Conservation (phyloP, 306 rosid genomes). For the Vicia villosa region DNA sequence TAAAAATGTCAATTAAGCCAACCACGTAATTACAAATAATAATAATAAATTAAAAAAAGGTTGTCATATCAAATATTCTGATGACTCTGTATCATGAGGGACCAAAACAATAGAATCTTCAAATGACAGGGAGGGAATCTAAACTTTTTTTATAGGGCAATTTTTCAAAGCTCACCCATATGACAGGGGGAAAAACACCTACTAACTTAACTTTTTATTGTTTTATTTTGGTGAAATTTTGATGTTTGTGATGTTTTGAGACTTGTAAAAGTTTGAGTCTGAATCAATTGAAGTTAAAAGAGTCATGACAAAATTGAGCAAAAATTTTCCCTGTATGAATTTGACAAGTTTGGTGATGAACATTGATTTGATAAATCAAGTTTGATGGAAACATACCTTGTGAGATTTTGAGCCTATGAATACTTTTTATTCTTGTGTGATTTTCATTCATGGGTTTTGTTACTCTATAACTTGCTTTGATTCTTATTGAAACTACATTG, state of each 20-base stretch:
- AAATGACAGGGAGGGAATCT: no score
- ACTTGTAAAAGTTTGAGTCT: background rate
- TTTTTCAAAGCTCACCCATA: no score
- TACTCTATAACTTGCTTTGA: background rate
- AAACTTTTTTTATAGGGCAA: no score
- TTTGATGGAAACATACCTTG: background rate
- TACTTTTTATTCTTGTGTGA: background rate
- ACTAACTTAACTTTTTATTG: no score
- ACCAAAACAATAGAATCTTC: no score
- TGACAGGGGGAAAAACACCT: no score
- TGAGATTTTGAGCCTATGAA: background rate
- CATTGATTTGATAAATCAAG: background rate
- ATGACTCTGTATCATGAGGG: no score
- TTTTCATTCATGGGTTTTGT: background rate
- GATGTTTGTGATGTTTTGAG: background rate
- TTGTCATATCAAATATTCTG: no score
- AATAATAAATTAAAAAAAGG: no score
- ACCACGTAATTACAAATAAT: no score
- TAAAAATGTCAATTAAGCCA: no score
- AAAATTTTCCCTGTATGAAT: background rate
- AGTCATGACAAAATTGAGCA: background rate
- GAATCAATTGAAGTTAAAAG: background rate
- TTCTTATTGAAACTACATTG: constrained; percentile 4
- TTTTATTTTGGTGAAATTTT: no score
- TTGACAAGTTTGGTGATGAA: constrained; percentile 8